Evolutionary conservation across 2,329 filamentous ascomycete species (phyloP).

Genomic region (Cadophora luteo-olivacea): DNA sequence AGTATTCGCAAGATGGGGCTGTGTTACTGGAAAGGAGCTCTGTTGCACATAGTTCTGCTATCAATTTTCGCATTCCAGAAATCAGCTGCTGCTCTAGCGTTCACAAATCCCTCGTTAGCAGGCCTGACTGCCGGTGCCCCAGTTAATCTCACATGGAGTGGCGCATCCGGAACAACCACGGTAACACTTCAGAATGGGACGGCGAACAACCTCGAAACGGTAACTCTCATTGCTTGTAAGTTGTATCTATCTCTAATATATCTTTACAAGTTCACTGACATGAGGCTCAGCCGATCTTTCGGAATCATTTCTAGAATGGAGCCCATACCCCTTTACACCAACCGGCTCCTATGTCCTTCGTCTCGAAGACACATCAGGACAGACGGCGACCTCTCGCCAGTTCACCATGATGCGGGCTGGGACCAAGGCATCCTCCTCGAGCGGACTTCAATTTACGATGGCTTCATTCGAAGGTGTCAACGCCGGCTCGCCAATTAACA

Average conservation of each 20-base stretch:
- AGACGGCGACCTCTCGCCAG: slow-evolving; percentile 6
- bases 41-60: slow-evolving; percentile 5
- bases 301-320: slow-evolving; percentile 6
- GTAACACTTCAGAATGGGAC: slow-evolving; percentile 22
- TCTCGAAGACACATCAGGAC: slow-evolving; percentile 22
- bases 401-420: slow-evolving; percentile 3
- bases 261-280: neutral
- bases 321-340: slow-evolving; percentile 18
- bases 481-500: slow-evolving; percentile 19
- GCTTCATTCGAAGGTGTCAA: slow-evolving; percentile 8
- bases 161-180: slow-evolving; percentile 20
- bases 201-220: slow-evolving; percentile 1
- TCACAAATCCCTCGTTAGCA: slow-evolving; percentile 18
- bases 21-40: slow-evolving; percentile 1
- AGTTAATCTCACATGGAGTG: slow-evolving; percentile 24
- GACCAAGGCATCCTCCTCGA: neutral
- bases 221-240: slow-evolving; percentile 20
- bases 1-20: slow-evolving; percentile 8
- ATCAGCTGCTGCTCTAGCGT: slow-evolving; percentile 18
- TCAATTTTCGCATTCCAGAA: slow-evolving; percentile 1
- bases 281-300: neutral
- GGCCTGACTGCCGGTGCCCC: slow-evolving; percentile 21
- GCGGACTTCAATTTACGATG: slow-evolving; percentile 22
- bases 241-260: neutral
- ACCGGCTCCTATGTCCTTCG: slow-evolving; percentile 16